Evolutionary conservation across 345 rosid genomes (phyloP).

Genomic region (Arabis alpina): DNA sequence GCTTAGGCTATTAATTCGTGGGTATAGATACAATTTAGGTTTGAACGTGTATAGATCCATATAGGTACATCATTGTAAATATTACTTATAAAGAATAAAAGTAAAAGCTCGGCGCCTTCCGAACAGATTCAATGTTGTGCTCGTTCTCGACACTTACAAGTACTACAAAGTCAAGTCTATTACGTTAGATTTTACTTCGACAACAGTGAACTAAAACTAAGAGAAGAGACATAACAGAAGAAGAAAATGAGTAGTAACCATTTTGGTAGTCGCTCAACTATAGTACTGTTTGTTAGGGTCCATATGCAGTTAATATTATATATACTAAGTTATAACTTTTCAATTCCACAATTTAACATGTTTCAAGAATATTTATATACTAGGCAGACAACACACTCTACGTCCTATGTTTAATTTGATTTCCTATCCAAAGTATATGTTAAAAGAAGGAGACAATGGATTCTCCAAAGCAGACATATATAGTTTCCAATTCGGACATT

Average conservation of each 20-base stretch:
- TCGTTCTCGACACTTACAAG: too few species aligned
- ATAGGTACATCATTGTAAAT: too few species aligned
- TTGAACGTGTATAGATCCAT: too few species aligned
- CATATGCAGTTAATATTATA: conserved; percentile 28
- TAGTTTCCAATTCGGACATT: too few species aligned
- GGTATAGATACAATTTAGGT: too few species aligned
- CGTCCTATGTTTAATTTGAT: not conserved
- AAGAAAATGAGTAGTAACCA: conserved; percentile 23
- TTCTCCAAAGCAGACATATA: not conserved
- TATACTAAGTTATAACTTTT: not conserved
- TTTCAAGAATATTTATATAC: not conserved
- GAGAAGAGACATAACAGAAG: conserved; percentile 35
- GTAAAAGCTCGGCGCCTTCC: too few species aligned
- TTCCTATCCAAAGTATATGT: not conserved
- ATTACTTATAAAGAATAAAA: too few species aligned
- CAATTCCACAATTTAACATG: conserved; percentile 3
- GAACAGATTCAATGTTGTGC: too few species aligned
- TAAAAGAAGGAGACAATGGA: not conserved
- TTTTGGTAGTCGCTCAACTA: conserved; percentile 25
- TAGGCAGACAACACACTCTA: not conserved
- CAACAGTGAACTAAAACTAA: conserved; percentile 31
- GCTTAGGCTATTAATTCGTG: too few species aligned
- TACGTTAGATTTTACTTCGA: conserved; percentile 1
- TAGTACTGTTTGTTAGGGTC: conserved; percentile 27
- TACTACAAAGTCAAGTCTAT: conserved; percentile 7